Base-by-base conservation (phyloP, 225 moss, liverwort and hornwort species). In the Climacium dendroides region DNA sequence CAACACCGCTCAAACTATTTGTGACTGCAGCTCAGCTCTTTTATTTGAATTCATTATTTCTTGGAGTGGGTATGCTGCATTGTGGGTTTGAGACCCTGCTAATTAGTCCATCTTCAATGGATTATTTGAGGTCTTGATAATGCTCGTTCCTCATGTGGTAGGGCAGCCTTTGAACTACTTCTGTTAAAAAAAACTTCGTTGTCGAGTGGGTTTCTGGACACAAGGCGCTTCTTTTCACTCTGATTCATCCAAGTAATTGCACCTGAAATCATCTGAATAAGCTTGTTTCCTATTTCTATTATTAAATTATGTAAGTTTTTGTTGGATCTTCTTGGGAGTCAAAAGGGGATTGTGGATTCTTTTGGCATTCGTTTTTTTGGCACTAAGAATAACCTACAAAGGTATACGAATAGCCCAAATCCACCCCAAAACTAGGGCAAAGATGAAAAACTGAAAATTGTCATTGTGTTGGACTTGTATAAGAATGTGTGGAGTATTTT, bases 361-460 rank as follows among this genome's bases (percentile, higher is more conserved):
- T 6, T 23, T 22, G 19, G 22, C 19, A 23, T 75, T 22, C 6
- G 19, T 47, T 20, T 34, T 74, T 75, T 53, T 22, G 13, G 35
- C 35, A 32, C 5, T 34, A 1, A 14, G 23, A 35, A 34, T 14
- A 34, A 75, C 8, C 1, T 1, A 0, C 5, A 15, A 53, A 53
- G 15, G 15, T 53, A 1, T 0, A 23, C 2, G 0, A 15, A 2
- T 52, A 8, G 13, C 6, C 6, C 0, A 25, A 54, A n/a, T n/a
- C 55, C 10, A n/a, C 6, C 2, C 5, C 9, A 10, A n/a, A n/a
- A 9, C 2, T 9, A 4, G 2, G 16, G 14, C 1, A 24, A 23
- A n/a, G 24, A 15, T 20, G 7, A 7, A 25, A 13, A 47, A n/a
- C n/a, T n/a, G n/a, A n/a, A 11, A 10, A 2, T 48, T 0, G 4